A percentile compares a stretch with the other conserved stretches of the same genome.
Evolutionary conservation across 306 rosid genomes (phyloP).

Genomic region (Prunus kanzakura): DNA sequence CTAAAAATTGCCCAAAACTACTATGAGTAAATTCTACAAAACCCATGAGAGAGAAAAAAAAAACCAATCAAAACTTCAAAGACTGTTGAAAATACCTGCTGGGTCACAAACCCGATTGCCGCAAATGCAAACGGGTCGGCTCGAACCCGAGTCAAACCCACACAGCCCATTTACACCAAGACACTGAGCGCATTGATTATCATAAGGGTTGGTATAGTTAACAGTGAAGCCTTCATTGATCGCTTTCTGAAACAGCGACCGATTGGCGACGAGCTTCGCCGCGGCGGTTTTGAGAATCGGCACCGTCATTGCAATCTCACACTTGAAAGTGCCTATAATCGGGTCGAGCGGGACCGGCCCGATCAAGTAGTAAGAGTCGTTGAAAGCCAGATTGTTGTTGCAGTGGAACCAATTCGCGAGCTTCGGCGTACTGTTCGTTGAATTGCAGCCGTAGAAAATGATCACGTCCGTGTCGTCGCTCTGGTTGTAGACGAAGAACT

Average conservation of each 20-base stretch:
- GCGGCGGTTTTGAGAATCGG: slow-evolving; percentile 36
- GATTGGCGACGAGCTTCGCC: slow-evolving; percentile 10
- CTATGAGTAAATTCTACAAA: not conserved
- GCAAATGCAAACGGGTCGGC: slow-evolving; percentile 51
- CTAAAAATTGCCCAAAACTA: not conserved
- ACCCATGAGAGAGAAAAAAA: not conserved
- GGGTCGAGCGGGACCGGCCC: slow-evolving; percentile 57
- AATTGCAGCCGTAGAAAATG: slow-evolving; percentile 40
- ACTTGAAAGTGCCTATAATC: slow-evolving; percentile 7
- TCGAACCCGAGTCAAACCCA: slow-evolving; percentile 40
- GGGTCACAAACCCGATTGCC: slow-evolving; percentile 38
- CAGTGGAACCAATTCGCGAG: slow-evolving; percentile 40
- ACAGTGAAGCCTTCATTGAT: slow-evolving; percentile 59
- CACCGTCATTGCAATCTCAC: slow-evolving; percentile 27
- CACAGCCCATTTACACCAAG: slow-evolving; percentile 32
- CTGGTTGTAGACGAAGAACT: too few relatives aligned
- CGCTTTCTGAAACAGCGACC: slow-evolving; percentile 37
- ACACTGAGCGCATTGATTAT: slow-evolving; percentile 32
- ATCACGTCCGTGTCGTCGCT: too few relatives aligned
- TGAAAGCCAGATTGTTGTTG: not conserved
- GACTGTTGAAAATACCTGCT: slow-evolving; percentile 36
- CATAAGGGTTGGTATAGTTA: slow-evolving; percentile 33
- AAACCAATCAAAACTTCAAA: not conserved
- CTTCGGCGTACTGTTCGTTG: fast-evolving
- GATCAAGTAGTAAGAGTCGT: slow-evolving; percentile 42